phyloP scores from a whole-genome alignment of 768 basidiomycete species.

The Naematelia encephala region DNA sequence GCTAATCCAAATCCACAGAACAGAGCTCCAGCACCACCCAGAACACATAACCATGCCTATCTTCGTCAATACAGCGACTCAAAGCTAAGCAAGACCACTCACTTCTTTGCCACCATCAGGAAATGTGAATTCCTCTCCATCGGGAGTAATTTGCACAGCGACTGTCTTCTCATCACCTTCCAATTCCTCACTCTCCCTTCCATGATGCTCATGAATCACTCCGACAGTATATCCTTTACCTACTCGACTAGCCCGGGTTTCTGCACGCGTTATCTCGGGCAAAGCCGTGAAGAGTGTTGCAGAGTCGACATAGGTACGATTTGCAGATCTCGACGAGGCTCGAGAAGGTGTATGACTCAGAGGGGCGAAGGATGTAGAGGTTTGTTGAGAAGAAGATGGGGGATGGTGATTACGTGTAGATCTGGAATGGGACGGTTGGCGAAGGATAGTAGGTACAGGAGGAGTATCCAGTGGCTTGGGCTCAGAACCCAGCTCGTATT shows the following conservation, averaged over 20 bases:
- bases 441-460: neutral
- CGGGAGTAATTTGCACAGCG: constrained; percentile 12
- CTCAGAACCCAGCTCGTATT: neutral
- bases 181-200: constrained; percentile 6
- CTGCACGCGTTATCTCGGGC: constrained; percentile 11
- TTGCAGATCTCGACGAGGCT: constrained; percentile 4
- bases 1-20: constrained; percentile 20
- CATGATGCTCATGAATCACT: constrained; percentile 1
- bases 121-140: constrained; percentile 21
- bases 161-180: constrained; percentile 5
- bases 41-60: neutral
- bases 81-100: neutral
- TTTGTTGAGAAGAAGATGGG: neutral
- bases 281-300: constrained; percentile 10
- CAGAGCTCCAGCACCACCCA: constrained; percentile 13
- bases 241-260: constrained; percentile 9
- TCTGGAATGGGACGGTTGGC: neutral
- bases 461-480: neutral
- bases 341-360: constrained; percentile 13
- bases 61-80: neutral
- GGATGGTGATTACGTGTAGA: neutral
- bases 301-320: constrained; percentile 19
- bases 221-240: neutral
- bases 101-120: constrained; percentile 25
- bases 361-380: constrained; percentile 7